These are phyloP conservation scores for Sordariomycetes sp. DNA, from an alignment of 2,329 filamentous ascomycete genomes.

Conservation along the genomic window DNA sequence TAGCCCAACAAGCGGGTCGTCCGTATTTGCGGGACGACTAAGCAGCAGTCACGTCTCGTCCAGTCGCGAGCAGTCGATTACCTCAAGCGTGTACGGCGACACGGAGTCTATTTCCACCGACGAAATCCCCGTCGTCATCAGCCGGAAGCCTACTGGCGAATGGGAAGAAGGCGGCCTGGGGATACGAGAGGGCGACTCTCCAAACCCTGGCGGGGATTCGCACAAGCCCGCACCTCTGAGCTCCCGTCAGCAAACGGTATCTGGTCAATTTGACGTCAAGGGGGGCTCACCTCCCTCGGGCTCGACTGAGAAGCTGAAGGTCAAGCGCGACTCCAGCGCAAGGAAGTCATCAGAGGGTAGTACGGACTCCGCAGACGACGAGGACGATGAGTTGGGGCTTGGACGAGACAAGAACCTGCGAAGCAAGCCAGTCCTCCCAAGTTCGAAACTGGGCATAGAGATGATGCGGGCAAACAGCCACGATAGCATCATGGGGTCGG, in stretches of 20 bases:
- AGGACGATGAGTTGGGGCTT: constrained; percentile 77
- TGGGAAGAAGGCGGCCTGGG: constrained; percentile 73
- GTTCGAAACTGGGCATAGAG: constrained; percentile 85
- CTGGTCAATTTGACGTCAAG: constrained; percentile 42
- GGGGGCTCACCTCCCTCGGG: constrained; percentile 40
- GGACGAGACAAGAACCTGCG: constrained; percentile 34
- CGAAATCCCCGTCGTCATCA: constrained; percentile 66
- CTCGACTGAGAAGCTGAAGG: constrained; percentile 62
- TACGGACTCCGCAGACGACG: constrained; percentile 82
- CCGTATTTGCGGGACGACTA: constrained; percentile 56
- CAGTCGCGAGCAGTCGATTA: constrained; percentile 80
- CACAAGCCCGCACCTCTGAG: constrained; percentile 31
- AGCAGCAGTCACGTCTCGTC: constrained; percentile 69
- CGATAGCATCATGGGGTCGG: constrained; percentile 57
- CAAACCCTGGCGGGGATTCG: constrained; percentile 19
- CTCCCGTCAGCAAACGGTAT: constrained; percentile 53
- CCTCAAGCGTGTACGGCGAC: constrained; percentile 80
- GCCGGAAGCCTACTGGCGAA: constrained; percentile 62
- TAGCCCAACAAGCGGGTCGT: constrained; percentile 74
- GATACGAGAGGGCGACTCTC: constrained; percentile 54
- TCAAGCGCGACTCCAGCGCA: constrained; percentile 65
- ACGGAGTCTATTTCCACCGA: constrained; percentile 69
- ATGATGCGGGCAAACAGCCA: constrained; percentile 98
- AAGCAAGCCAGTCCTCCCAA: constrained; percentile 50
- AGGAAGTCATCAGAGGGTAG: constrained; percentile 57